A percentile compares a stretch with the other conserved stretches of the same genome.
Evolutionary conservation across 2,329 filamentous ascomycete species (phyloP).

Genomic region (Fusarium veterinarium): DNA sequence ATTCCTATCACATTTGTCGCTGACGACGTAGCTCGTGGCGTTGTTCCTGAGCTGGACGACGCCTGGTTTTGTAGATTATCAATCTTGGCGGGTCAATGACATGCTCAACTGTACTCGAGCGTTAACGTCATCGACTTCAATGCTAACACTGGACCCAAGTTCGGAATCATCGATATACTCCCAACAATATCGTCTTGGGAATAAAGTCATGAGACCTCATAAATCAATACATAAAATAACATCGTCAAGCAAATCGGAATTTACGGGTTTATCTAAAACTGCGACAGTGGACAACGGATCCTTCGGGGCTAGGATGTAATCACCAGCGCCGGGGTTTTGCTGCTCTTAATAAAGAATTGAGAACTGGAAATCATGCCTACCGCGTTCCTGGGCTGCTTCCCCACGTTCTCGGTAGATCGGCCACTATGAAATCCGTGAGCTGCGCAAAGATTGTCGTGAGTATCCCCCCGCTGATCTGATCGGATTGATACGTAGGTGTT

Average conservation of each 20-base stretch:
- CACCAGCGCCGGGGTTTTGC: background rate
- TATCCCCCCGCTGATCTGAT: constrained; percentile 9
- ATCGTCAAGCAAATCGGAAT: constrained; percentile 24
- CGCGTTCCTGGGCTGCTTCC: constrained; percentile 6
- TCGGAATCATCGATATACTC: background rate
- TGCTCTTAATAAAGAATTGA: background rate
- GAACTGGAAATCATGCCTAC: background rate
- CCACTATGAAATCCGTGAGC: constrained; percentile 21
- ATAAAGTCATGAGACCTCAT: background rate
- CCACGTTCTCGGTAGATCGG: constrained; percentile 38
- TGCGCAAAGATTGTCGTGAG: background rate
- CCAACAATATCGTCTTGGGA: background rate
- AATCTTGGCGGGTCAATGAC: constrained; percentile 8
- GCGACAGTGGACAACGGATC: constrained; percentile 14
- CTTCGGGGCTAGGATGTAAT: constrained; percentile 35
- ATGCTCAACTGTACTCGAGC: constrained; percentile 1
- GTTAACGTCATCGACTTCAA: constrained; percentile 23
- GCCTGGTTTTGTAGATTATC: background rate
- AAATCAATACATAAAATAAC: background rate
- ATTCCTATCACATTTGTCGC: background rate
- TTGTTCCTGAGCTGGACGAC: constrained; percentile 4
- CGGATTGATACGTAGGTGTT: background rate
- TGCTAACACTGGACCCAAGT: background rate
- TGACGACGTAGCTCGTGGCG: constrained; percentile 20
- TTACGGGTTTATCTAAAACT: constrained; percentile 26